Evolutionary conservation across 1,284 basidiomycete species (phyloP), one percentile per base, ranked within the genome.

Genomic region (Sporisorium graminicola): DNA sequence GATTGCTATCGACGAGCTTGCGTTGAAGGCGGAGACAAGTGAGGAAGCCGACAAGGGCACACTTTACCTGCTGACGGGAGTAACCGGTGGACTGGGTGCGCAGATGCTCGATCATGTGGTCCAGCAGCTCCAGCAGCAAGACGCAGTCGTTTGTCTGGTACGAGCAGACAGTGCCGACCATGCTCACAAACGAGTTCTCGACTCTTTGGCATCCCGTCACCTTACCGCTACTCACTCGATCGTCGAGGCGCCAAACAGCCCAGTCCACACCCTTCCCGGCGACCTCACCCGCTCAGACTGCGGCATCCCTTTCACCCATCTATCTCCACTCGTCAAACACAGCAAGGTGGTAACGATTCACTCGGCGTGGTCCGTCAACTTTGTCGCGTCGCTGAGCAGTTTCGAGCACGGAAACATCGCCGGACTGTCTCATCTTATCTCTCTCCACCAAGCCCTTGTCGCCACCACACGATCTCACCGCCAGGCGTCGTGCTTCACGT

Each of bases 21-120:
- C n/a, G 65, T 50, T 43, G 67, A 63, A 33, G 29, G 43, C 46
- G 46, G 20, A 10, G 51, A 51, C 42, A 50, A 13, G 5, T 43
- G 35, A 81, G 20, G 7, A 33, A 7, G 57, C 5, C 7, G 35
- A 4, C 1, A 57, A 50, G 27, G 85, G 44, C 13, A 59, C 64
- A 20, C 65, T 75, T 3, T 70, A 68, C 27, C 33, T 82, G 7
- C 86, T 91, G 29, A 91, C 90, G 0, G 90, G 90, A 5, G 89
- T 88, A 0, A 90, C 90, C 0, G 90, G 90, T 0, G 89, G 89
- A 0, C 87, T 91, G 7, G 91, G 91, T 3, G 89, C 90, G 0
- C 89, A 90, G 62, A 86, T 91, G 13, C 87, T 91, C 20, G 82
- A 87, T 31, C 87, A 88, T 56, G 86, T 91, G 2, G 82, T 88